Base-by-base conservation (phyloP, 805 yeast species). In the Yarrowia sp. region DNA sequence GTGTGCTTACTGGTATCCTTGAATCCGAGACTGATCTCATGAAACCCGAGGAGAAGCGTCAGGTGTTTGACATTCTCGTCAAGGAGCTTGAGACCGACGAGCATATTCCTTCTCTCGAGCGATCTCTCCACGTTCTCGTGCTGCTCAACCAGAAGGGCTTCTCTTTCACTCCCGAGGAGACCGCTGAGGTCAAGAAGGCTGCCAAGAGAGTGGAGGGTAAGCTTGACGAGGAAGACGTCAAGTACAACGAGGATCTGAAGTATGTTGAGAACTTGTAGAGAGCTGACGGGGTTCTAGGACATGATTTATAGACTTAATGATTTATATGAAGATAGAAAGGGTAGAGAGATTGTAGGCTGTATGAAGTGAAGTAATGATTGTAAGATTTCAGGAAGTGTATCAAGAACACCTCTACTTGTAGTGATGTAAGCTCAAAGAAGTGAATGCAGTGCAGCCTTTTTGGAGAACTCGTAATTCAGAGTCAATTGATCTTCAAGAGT, bases 51-150 rank as follows among this genome's bases (percentile, higher is more conserved):
- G 56, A 67, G 56, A 63, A 70, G 32, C n/a, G 67, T 12, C 36
- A 45, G 26, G 67, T 73, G 26, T 43, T 72, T 35, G 58, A 48
- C 4, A 40, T 43, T 36, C 58, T 72, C 42, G n/a, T 72, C 15
- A 65, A 55, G 32, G 55, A 71, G n/a, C 66, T 72, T n/a, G 48
- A 64, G 19, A 26, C 69, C 15, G 43, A 70, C 11, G 74, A 75
- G 45, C 72, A 73, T 61, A 74, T 73, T 14, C 74, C 72, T 58
- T 74, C 76, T 10, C 70, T 74, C 19, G 80, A 78, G 72, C 73
- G 73, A 70, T 75, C 78, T 42, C 74, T 75, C 53, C 72, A 73
- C 69, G 75, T 76, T 26, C 43, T 72, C 14, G 64, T 70, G 3
- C 40, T 68, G 15, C 70, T 74, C 35, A 19, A 61, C 5, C 52